phyloP scores from a whole-genome alignment of 495 filamentous ascomycete genomes.

The Aspergillus cavernicola region DNA sequence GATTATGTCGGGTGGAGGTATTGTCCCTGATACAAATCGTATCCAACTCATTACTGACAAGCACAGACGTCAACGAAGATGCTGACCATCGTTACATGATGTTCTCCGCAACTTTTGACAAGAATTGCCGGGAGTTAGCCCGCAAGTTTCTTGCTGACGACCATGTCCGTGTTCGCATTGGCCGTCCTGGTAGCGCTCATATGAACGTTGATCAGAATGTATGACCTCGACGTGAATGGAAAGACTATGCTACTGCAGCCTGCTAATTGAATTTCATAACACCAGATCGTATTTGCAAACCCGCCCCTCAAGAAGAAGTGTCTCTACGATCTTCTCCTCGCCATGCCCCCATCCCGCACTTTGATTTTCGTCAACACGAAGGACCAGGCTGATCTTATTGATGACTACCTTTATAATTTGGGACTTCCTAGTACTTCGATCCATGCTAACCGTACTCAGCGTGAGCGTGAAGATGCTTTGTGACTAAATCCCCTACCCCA shows the following conservation, averaged over 20 bases:
- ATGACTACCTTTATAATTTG: conserved; percentile 80
- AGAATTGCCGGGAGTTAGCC: conserved; percentile 69
- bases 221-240: conserved; percentile 8
- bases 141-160: conserved; percentile 65
- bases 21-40: conserved; percentile 22
- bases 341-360: conserved; percentile 68
- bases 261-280: not conserved
- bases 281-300: conserved; percentile 59
- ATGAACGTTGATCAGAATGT: conserved; percentile 70
- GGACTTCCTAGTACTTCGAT: conserved; percentile 80
- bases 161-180: conserved; percentile 75
- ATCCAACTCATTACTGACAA: conserved; percentile 12
- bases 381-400: conserved; percentile 68
- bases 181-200: conserved; percentile 77
- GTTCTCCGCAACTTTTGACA: conserved; percentile 92
- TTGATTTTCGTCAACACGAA: conserved; percentile 89
- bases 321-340: conserved; percentile 67
- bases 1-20: conserved; percentile 76
- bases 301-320: conserved; percentile 60
- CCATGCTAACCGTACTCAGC: conserved; percentile 81
- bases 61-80: conserved; percentile 65
- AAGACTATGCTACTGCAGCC: not conserved
- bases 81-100: conserved; percentile 81
- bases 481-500: no score
- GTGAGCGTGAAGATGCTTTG: conserved; percentile 90